Evolutionary conservation across 495 filamentous ascomycete genomes (phyloP).

Genomic region (Penicillium dipodomyicola): DNA sequence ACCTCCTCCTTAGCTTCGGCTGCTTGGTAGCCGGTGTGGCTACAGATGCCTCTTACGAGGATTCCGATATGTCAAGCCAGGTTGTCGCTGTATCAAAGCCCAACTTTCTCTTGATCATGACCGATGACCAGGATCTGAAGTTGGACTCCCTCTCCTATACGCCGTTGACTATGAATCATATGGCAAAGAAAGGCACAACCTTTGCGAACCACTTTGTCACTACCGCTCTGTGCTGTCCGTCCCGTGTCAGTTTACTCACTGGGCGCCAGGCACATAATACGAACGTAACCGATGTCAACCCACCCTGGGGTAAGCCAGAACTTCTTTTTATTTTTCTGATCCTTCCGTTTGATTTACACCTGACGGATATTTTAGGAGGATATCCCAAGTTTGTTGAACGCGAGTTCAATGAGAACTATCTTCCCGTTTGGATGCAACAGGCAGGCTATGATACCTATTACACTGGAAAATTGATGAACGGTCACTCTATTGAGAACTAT

Average conservation of each 20-base stretch:
- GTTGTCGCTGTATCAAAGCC: too few relatives aligned
- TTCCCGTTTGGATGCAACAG: conserved; percentile 67
- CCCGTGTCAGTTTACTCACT: conserved; percentile 61
- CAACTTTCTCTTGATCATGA: too few relatives aligned
- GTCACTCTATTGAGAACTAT: conserved; percentile 58
- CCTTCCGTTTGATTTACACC: too few relatives aligned
- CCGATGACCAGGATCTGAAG: too few relatives aligned
- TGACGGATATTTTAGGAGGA: conserved; percentile 28
- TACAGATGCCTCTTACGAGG: too few relatives aligned
- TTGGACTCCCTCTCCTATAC: too few relatives aligned
- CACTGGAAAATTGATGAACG: conserved; percentile 70
- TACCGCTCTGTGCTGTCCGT: conserved; percentile 63
- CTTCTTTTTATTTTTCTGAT: too few relatives aligned
- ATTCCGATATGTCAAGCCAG: too few relatives aligned
- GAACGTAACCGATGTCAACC: conserved; percentile 67
- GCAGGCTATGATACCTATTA: conserved; percentile 72
- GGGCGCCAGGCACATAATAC: conserved; percentile 70
- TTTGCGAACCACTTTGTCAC: conserved; percentile 55
- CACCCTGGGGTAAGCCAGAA: conserved; percentile 51
- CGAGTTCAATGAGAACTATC: conserved; percentile 63
- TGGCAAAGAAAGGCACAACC: too few relatives aligned
- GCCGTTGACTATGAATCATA: too few relatives aligned
- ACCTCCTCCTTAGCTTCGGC: too few relatives aligned
- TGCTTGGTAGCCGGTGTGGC: too few relatives aligned
- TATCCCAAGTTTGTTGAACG: conserved; percentile 67